phyloP scores from a whole-genome alignment of 495 filamentous ascomycete genomes.

The Penicillium ochrochloron region DNA sequence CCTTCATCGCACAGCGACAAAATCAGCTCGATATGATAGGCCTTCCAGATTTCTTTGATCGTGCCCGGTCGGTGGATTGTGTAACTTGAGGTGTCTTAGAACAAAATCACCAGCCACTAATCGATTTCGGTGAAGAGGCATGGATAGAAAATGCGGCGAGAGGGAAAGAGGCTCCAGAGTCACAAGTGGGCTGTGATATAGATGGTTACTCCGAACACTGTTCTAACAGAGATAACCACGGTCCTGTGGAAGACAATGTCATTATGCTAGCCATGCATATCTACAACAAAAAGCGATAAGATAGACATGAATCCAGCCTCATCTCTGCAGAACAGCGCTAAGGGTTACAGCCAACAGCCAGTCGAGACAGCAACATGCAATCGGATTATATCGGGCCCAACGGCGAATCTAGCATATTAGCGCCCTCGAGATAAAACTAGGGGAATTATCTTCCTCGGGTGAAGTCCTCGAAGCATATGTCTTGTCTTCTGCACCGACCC shows the following conservation, averaged over 20 bases:
- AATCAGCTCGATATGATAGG: constrained; percentile 24
- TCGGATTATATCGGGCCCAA: constrained; percentile 28
- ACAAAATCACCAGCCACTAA: neutral
- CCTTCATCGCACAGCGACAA: constrained; percentile 24
- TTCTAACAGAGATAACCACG: neutral
- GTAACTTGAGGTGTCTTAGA: constrained; percentile 35
- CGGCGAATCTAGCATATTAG: neutral
- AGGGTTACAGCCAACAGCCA: neutral
- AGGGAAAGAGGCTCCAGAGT: neutral
- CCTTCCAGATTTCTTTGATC: constrained; percentile 5
- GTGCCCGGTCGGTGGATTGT: constrained; percentile 19
- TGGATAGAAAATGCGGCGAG: neutral
- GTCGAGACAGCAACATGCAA: neutral
- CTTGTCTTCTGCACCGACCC: constrained; percentile 22
- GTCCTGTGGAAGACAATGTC: constrained; percentile 4
- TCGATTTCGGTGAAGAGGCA: constrained; percentile 1
- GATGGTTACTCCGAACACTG: neutral
- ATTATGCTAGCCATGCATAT: constrained; percentile 4
- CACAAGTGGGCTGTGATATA: neutral
- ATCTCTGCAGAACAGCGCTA: constrained; percentile 13
- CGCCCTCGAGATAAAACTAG: neutral
- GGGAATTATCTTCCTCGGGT: neutral
- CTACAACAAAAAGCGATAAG: neutral
- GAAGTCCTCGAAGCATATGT: constrained; percentile 4
- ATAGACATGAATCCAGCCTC: neutral